phyloP scores from a whole-genome alignment of 1,284 basidiomycete genomes.

The Athelia psychrophila region DNA sequence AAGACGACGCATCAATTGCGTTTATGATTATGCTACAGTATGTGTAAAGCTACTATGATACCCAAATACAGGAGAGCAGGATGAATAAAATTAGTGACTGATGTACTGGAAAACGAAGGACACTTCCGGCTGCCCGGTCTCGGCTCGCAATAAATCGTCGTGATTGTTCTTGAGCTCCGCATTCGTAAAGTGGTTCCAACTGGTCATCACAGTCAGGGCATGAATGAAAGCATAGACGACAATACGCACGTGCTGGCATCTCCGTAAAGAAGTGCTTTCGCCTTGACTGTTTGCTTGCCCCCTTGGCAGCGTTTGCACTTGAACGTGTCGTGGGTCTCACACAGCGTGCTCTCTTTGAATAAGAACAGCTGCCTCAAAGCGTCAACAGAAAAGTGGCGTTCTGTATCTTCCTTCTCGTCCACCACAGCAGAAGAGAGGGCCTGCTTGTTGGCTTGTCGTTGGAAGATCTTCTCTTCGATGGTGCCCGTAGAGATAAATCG shows the following conservation, averaged over 20 bases:
- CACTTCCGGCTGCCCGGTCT: conserved; percentile 82
- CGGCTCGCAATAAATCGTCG: conserved; percentile 92
- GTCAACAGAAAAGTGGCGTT: conserved; percentile 93
- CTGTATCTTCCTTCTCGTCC: conserved; percentile 94
- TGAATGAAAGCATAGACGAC: neutral
- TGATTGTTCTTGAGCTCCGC: conserved; percentile 87
- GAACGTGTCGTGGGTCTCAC: conserved; percentile 97
- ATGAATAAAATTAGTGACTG: conserved; percentile 50
- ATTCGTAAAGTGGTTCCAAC: conserved; percentile 98
- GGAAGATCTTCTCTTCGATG: conserved; percentile 99
- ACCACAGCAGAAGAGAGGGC: conserved; percentile 97
- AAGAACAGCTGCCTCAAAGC: conserved; percentile 89
- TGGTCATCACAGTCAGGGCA: conserved; percentile 28
- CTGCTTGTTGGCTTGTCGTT: conserved; percentile 94
- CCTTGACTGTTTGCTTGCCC: conserved; percentile 83
- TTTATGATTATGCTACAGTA: too few relatives aligned
- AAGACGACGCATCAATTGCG: too few relatives aligned
- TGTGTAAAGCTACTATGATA: too few relatives aligned
- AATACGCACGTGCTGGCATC: conserved; percentile 92
- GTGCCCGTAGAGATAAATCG: conserved; percentile 97
- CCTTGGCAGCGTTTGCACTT: conserved; percentile 95
- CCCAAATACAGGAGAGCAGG: too few relatives aligned
- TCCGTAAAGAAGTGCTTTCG: conserved; percentile 88
- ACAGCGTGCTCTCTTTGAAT: conserved; percentile 86
- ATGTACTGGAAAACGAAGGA: conserved; percentile 94